A percentile compares a stretch with the other conserved stretches of the same genome.
Conservation (phyloP, 768 basidiomycete species). For the Serendipita vermifera region DNA sequence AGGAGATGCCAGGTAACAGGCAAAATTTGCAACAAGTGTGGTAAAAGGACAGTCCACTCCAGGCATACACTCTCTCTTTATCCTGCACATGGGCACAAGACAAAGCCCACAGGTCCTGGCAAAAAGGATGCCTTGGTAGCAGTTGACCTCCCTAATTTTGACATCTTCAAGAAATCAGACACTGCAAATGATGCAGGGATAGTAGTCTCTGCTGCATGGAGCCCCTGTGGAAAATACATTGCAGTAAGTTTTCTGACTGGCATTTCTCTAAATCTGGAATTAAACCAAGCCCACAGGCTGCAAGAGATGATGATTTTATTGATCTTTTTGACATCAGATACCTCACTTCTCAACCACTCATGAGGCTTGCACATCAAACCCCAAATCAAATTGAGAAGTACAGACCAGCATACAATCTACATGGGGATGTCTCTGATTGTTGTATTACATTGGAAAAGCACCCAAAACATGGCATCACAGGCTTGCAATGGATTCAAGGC, state of each 20-base stretch:
- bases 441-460: background rate
- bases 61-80: background rate
- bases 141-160: background rate
- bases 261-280: too few species aligned
- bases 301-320: conserved; percentile 1
- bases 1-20: background rate
- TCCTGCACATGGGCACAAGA: background rate
- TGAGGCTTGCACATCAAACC: background rate
- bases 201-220: background rate
- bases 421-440: background rate
- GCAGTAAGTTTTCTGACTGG: too few species aligned
- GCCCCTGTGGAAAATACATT: background rate
- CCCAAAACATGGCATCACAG: background rate
- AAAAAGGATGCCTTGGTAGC: background rate
- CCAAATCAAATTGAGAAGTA: too few species aligned
- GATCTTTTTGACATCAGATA: background rate
- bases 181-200: background rate
- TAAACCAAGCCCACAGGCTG: too few species aligned
- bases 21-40: background rate
- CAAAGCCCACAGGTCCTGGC: background rate
- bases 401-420: background rate
- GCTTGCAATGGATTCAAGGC: conserved; percentile 1
- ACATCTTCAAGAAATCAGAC: background rate
- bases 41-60: background rate
- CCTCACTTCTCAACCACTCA: background rate